Conservation (phyloP, 2,329 filamentous ascomycete genomes). For the Pestalotiopsis sp. region DNA sequence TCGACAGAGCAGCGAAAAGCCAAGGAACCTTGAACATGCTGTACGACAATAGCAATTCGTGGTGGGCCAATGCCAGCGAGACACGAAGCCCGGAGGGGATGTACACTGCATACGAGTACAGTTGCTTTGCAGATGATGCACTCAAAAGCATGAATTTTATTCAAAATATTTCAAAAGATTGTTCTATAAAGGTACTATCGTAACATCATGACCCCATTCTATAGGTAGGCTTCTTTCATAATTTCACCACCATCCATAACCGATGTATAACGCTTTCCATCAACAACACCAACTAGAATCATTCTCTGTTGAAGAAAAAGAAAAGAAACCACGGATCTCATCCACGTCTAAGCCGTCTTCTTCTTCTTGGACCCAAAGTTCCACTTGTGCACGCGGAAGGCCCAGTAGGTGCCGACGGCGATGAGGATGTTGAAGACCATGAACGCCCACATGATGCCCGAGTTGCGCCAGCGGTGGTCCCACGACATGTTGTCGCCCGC, state of each 20-base stretch:
- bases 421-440: conserved; percentile 60
- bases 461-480: conserved; percentile 67
- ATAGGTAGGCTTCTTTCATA: too few relatives aligned
- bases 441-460: conserved; percentile 64
- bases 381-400: conserved; percentile 41
- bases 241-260: too few relatives aligned
- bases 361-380: conserved; percentile 9
- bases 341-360: not conserved
- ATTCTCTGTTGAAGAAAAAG: too few relatives aligned
- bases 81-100: not conserved
- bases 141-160: too few relatives aligned
- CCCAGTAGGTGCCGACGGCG: conserved; percentile 59
- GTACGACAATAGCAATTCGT: not conserved
- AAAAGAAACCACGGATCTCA: not conserved
- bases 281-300: too few relatives aligned
- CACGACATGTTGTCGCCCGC: conserved; percentile 53
- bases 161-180: too few relatives aligned
- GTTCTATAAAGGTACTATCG: too few relatives aligned
- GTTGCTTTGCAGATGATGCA: too few relatives aligned
- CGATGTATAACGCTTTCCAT: too few relatives aligned
- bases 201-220: too few relatives aligned
- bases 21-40: not conserved
- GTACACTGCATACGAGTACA: too few relatives aligned
- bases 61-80: not conserved
- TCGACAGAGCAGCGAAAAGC: too few relatives aligned